Base-by-base conservation (phyloP, 78 protist species). In the Chrysochromulina tobinii region DNA sequence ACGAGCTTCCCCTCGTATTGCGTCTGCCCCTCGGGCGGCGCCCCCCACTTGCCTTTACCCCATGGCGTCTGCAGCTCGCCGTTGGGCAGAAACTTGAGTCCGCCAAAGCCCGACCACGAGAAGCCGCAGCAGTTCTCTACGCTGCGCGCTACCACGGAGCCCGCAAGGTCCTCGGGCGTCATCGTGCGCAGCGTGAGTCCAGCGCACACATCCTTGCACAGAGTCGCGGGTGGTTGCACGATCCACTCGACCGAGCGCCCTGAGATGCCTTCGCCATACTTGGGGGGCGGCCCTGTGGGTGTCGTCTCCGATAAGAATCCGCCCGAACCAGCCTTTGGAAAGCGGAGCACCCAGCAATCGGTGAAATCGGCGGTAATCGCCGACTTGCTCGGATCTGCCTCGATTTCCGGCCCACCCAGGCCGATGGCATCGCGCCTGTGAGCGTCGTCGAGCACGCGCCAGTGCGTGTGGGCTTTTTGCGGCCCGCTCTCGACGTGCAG, bases 41-140 rank as follows among this genome's bases (percentile, higher is more conserved):
- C 83, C 23, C 83, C 83, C 83, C 83, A 75, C 15, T 15, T n/a
- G 21, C 83, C 83, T 1, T 5, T 3, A 3, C 83, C 83, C 83
- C 83, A 75, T 1, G 83, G 83, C 23, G 83, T 75, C 83, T 5
- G 58, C n/a, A 75, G 58, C 3, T 0, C n/a, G 18, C 83, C 83
- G 57, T 50, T 12, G 12, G 83, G 20, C 12, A 11, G 8, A 57
- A 75, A 75, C 27, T 17, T 27, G n/a, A 75, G 54, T 57, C 83
- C 83, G 83, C 57, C 83, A 50, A 75, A 75, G 23, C 83, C 83
- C 15, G 83, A 54, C 83, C 83, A 75, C 9, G 83, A 1, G 58
- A 11, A 50, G 27, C 4, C 7, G 18, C 23, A 15, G n/a, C 57
- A 27, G 20, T 6, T n/a, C 23, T 75, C 83, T 1, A 75, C 14